Percentiles rank a stretch among this genome's conserved stretches.
These are phyloP conservation scores for Escovopsis sp. DNA, from an alignment of 2,329 filamentous ascomycete species.

Conservation along the genomic window DNA sequence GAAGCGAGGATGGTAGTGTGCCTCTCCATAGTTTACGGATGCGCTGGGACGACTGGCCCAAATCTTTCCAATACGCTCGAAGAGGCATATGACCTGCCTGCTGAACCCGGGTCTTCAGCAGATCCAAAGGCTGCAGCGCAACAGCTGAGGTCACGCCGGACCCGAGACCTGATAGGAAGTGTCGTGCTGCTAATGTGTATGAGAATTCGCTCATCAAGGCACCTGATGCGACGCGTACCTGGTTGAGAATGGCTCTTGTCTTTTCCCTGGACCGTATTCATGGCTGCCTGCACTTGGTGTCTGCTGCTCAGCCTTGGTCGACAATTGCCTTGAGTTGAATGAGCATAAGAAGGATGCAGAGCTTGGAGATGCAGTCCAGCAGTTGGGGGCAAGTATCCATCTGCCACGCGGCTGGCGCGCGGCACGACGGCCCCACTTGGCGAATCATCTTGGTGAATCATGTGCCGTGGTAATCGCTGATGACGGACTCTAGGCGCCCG, in stretches of 20 bases:
- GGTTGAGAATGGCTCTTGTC: conserved; percentile 1
- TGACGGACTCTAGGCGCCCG: conserved; percentile 57
- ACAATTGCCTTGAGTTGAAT: not conserved
- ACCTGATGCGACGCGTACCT: conserved; percentile 3
- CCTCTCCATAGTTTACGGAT: conserved; percentile 78
- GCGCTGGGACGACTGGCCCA: conserved; percentile 42
- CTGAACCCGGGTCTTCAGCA: conserved; percentile 92
- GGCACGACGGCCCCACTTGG: not conserved
- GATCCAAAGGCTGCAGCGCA: conserved; percentile 84
- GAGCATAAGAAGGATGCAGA: not conserved
- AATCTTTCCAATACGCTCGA: conserved; percentile 14
- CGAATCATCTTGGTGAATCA: not conserved
- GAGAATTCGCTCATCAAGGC: conserved; percentile 1
- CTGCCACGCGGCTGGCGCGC: not conserved
- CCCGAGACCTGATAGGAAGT: conserved; percentile 76
- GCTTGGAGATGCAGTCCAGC: not conserved
- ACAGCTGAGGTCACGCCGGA: conserved; percentile 82
- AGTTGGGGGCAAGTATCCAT: not conserved
- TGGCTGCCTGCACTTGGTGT: not conserved
- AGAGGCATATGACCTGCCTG: conserved; percentile 65
- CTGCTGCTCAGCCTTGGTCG: not conserved
- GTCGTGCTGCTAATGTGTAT: conserved; percentile 42
- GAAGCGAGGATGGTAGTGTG: conserved; percentile 79
- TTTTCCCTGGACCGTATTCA: not conserved
- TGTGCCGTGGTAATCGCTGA: conserved; percentile 32